phyloP scores from a whole-genome alignment of 768 basidiomycete genomes.

The Trametopsis cervina region DNA sequence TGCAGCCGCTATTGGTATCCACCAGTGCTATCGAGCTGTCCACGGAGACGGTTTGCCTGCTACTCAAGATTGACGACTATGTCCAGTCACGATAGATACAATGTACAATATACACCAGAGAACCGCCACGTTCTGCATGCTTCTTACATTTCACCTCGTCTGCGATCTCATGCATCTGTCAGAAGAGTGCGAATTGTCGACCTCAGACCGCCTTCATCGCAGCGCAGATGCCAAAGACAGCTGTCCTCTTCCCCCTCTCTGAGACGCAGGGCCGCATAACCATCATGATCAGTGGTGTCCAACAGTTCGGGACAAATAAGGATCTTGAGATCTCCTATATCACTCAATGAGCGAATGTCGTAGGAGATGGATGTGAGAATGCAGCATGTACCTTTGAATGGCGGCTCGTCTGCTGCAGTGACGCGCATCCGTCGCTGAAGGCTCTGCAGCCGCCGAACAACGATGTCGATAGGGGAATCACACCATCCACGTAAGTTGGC shows the following conservation, averaged over 20 bases:
- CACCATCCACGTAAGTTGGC: constrained; percentile 59
- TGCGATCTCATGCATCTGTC: constrained; percentile 9
- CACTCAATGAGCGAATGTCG: background rate
- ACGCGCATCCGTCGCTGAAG: constrained; percentile 40
- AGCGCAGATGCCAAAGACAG: constrained; percentile 66
- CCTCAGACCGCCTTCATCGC: constrained; percentile 38
- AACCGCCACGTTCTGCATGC: background rate
- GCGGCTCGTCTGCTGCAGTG: constrained; percentile 44
- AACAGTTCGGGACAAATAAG: constrained; percentile 28
- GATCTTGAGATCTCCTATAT: constrained; percentile 61
- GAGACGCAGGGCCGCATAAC: constrained; percentile 43
- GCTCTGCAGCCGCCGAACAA: constrained; percentile 47
- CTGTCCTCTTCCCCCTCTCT: constrained; percentile 58
- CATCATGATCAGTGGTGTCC: background rate
- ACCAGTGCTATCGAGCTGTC: constrained; percentile 94
- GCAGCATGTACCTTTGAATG: constrained; percentile 48
- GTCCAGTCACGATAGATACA: constrained; percentile 63
- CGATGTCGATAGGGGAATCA: constrained; percentile 44
- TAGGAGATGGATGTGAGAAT: constrained; percentile 1
- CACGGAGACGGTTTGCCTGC: constrained; percentile 94
- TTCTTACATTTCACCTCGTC: background rate
- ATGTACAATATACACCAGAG: background rate
- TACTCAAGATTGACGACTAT: constrained; percentile 95
- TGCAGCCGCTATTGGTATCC: constrained; percentile 91
- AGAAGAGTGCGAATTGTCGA: constrained; percentile 38